Evolutionary conservation across 805 yeast genomes (phyloP).

Genomic region (Wickerhamiella slavikovae): DNA sequence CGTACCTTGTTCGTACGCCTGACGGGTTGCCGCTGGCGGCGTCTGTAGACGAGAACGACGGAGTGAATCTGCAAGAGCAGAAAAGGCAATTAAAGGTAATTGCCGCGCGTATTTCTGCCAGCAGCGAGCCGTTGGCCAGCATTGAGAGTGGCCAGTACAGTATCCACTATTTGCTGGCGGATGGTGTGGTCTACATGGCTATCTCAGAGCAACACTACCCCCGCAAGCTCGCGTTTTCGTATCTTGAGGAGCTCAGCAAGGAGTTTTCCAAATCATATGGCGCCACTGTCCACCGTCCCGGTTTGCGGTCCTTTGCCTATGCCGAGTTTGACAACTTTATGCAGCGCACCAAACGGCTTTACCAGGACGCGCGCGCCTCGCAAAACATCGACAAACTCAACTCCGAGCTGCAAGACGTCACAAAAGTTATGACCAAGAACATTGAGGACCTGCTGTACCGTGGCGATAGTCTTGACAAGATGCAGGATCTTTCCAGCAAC

Average conservation of each 20-base stretch:
- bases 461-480: slow-evolving; percentile 76
- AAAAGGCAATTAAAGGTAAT: slow-evolving; percentile 70
- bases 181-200: slow-evolving; percentile 54
- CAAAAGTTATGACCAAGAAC: slow-evolving; percentile 86
- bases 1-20: slow-evolving; percentile 15
- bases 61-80: slow-evolving; percentile 38
- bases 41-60: slow-evolving; percentile 64
- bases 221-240: slow-evolving; percentile 72
- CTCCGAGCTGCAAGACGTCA: slow-evolving; percentile 79
- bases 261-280: slow-evolving; percentile 74
- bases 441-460: slow-evolving; percentile 87
- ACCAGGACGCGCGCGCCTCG: slow-evolving; percentile 81
- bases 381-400: slow-evolving; percentile 72
- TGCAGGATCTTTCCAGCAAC: slow-evolving; percentile 71
- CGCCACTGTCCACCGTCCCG: slow-evolving; percentile 35
- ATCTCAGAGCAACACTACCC: slow-evolving; percentile 69
- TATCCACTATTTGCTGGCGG: slow-evolving; percentile 48
- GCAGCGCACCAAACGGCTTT: slow-evolving; percentile 71
- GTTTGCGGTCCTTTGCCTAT: slow-evolving; percentile 78
- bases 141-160: slow-evolving; percentile 56
- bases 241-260: slow-evolving; percentile 55
- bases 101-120: slow-evolving; percentile 51
- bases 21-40: slow-evolving; percentile 62
- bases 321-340: slow-evolving; percentile 51
- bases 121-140: slow-evolving; percentile 68